These are phyloP conservation scores for Gaultheria prostrata DNA, from an alignment of 148 eudicot species.

Conservation along the genomic window DNA sequence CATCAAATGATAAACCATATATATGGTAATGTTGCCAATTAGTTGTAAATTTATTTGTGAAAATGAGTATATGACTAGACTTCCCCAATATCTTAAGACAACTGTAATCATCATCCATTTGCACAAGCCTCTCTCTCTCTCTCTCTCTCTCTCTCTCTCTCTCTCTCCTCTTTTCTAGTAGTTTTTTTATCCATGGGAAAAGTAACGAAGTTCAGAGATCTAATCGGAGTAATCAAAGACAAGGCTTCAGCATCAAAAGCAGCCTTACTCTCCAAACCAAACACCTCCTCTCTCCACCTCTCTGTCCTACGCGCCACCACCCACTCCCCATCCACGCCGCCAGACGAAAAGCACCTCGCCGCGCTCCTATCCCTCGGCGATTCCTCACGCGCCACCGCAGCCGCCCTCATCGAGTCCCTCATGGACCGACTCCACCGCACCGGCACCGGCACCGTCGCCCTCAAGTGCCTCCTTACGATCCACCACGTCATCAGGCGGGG, in stretches of 20 bases:
- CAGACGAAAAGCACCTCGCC: constrained; percentile 45
- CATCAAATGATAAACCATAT: no score
- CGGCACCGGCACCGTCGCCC: constrained; percentile 42
- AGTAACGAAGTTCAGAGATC: no score
- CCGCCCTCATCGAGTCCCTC: constrained; percentile 41
- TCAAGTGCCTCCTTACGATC: constrained; percentile 50
- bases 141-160: no score
- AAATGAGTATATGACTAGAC: no score
- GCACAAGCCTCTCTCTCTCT: no score
- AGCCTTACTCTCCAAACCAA: constrained; percentile 24
- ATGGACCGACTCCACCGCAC: constrained; percentile 58
- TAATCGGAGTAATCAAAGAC: no score
- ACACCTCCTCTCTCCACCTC: constrained; percentile 41
- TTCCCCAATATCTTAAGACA: neutral
- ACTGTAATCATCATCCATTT: no score
- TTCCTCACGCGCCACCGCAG: constrained; percentile 41
- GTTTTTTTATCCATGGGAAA: no score
- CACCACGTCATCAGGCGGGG: constrained; percentile 73
- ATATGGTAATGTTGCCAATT: no score
- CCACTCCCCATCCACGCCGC: constrained; percentile 51
- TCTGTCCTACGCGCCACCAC: constrained; percentile 68
- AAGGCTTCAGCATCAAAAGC: no score
- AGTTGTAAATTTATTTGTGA: no score
- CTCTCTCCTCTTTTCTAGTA: no score
- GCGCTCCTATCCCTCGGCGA: constrained; percentile 60